These are phyloP conservation scores for Saccharomyces hybrid DNA, from an alignment of 1,139 yeast genomes.

Conservation along the genomic window DNA sequence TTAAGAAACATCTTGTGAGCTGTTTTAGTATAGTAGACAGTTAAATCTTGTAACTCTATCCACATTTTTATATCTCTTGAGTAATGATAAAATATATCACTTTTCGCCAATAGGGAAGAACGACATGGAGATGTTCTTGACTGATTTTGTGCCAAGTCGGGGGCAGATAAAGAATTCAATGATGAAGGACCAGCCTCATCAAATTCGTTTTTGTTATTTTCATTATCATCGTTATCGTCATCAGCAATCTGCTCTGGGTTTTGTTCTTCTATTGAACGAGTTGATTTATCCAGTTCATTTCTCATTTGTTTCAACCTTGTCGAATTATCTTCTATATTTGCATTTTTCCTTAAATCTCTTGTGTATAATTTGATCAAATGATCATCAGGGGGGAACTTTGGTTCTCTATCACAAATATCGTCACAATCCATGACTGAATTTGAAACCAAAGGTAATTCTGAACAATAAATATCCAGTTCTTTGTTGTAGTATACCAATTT, in stretches of 20 bases:
- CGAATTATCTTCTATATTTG: neutral
- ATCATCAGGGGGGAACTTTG: conserved; percentile 27
- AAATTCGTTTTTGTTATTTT: neutral
- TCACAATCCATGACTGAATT: conserved; percentile 30
- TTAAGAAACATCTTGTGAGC: conserved; percentile 43
- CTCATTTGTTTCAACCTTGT: neutral
- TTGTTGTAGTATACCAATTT: conserved; percentile 52
- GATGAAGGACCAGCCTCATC: neutral
- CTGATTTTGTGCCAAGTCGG: neutral
- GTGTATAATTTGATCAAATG: conserved; percentile 22
- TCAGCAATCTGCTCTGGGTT: neutral
- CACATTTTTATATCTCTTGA: conserved; percentile 52
- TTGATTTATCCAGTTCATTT: neutral
- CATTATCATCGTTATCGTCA: conserved; percentile 2
- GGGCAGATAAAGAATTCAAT: neutral
- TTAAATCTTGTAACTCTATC: conserved; percentile 44
- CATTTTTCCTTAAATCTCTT: conserved; percentile 11
- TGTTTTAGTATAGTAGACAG: conserved; percentile 41
- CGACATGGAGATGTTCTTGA: conserved; percentile 1
- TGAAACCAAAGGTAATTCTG: conserved; percentile 43
- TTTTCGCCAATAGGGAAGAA: conserved; percentile 22
- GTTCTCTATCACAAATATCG: conserved; percentile 11
- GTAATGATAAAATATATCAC: conserved; percentile 46
- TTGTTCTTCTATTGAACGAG: neutral
- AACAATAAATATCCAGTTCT: conserved; percentile 50